These are phyloP conservation scores for Geosmithia flava DNA, from an alignment of 2,329 filamentous ascomycete species.

Conservation along the genomic window DNA sequence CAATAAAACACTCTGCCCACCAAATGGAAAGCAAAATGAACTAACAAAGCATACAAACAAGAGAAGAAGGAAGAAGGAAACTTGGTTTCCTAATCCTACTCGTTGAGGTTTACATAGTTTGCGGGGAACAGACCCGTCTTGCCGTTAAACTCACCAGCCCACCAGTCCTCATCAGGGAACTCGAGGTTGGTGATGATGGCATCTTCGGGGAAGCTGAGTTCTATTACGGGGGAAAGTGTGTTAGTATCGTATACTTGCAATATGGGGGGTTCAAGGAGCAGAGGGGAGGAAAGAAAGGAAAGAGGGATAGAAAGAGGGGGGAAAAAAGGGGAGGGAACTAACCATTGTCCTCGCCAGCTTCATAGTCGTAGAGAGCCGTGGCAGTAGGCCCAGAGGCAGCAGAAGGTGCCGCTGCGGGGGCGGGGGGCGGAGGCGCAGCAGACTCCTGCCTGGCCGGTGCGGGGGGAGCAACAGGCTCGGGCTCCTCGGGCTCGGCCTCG, in stretches of 20 bases:
- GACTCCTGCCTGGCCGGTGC: neutral
- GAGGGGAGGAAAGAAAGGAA: too few species aligned
- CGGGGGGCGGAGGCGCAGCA: conserved; percentile 10
- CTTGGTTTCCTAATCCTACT: conserved; percentile 6
- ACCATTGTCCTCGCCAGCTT: conserved; percentile 91
- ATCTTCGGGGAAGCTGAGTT: conserved; percentile 76
- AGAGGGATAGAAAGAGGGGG: neutral
- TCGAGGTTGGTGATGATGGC: conserved; percentile 74
- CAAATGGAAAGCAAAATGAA: neutral
- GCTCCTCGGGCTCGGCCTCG: conserved; percentile 9
- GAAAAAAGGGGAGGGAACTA: conserved; percentile 11
- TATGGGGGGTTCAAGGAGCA: too few species aligned
- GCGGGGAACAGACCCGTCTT: conserved; percentile 73
- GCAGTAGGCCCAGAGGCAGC: conserved; percentile 48
- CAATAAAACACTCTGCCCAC: neutral
- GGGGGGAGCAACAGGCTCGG: conserved; percentile 13
- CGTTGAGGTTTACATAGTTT: conserved; percentile 53
- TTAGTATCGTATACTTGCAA: conserved; percentile 6
- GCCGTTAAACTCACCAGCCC: conserved; percentile 79
- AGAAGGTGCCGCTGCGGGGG: conserved; percentile 15
- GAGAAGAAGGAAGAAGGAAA: neutral
- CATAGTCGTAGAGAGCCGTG: conserved; percentile 86
- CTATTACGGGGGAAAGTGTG: conserved; percentile 27
- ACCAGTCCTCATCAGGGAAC: conserved; percentile 98
- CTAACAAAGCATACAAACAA: too few species aligned